A percentile compares a stretch with the other conserved stretches of the same genome.
Conservation (phyloP, 148 eudicot genomes). For the Spergularia bocconei region DNA sequence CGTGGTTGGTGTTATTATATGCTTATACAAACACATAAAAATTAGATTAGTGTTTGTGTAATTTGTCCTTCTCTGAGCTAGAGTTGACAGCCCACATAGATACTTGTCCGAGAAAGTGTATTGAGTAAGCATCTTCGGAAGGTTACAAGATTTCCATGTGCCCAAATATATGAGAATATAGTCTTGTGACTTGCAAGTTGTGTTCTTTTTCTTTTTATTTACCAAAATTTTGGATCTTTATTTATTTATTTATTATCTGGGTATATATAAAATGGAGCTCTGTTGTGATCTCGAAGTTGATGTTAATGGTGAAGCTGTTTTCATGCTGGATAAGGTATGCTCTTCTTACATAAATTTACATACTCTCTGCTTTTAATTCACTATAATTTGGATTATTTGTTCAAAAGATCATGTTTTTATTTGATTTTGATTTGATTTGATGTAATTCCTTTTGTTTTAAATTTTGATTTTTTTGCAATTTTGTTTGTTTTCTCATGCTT, state of each 20-base stretch:
- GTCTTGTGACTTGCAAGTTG: constrained; percentile 13
- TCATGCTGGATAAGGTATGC: constrained; percentile 78
- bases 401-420: neutral
- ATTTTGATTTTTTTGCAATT: neutral
- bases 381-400: neutral
- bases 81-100: constrained; percentile 3
- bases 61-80: constrained; percentile 32
- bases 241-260: constrained; percentile 15
- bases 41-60: constrained; percentile 14
- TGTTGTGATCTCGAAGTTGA: constrained; percentile 71
- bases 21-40: neutral
- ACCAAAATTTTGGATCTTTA: constrained; percentile 31
- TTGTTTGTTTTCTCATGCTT: neutral
- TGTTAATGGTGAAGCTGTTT: constrained; percentile 80
- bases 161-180: constrained; percentile 37
- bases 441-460: neutral
- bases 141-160: constrained; percentile 29
- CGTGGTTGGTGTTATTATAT: constrained; percentile 18
- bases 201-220: neutral
- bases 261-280: constrained; percentile 35
- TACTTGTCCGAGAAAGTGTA: constrained; percentile 18
- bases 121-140: constrained; percentile 33
- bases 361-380: neutral
- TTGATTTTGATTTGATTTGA: neutral
- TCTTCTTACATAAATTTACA: neutral